Conservation (phyloP, 345 rosid genomes). For the Lepidium didymum region DNA sequence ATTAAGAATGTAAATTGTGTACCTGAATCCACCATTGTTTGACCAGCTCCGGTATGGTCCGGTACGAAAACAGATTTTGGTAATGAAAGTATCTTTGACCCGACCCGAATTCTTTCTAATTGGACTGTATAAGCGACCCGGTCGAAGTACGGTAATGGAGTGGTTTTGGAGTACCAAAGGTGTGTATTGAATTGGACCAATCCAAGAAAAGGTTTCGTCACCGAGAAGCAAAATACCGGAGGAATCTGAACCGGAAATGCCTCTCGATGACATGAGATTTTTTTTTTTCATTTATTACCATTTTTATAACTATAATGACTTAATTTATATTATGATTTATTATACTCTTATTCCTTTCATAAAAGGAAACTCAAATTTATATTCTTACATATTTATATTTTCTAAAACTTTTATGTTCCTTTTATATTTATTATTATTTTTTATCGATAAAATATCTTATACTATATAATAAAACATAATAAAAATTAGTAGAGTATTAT, state of each 20-base stretch:
- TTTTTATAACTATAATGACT: too few species aligned
- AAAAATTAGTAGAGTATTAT: too few species aligned
- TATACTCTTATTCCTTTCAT: too few species aligned
- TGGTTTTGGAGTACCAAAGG: constrained; percentile 45
- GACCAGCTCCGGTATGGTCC: constrained; percentile 86
- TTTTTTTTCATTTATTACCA: too few species aligned
- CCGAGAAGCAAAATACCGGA: constrained; percentile 65
- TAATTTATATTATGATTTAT: too few species aligned
- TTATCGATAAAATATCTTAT: too few species aligned
- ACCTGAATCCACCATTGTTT: constrained; percentile 78
- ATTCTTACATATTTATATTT: too few species aligned
- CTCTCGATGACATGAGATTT: too few species aligned
- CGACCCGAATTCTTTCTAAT: constrained; percentile 58
- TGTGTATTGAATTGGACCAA: constrained; percentile 47
- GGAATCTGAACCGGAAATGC: constrained; percentile 67
- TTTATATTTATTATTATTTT: too few species aligned
- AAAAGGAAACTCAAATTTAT: too few species aligned
- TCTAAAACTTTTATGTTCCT: too few species aligned
- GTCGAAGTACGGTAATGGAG: constrained; percentile 63
- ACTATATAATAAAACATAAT: too few species aligned
- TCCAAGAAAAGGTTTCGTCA: constrained; percentile 42
- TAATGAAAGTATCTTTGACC: constrained; percentile 30
- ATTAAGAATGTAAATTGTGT: constrained; percentile 65
- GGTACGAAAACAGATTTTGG: constrained; percentile 51
- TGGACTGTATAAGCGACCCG: constrained; percentile 69